phyloP scores from a whole-genome alignment of 495 filamentous ascomycete species.

The Platismatia glauca region DNA sequence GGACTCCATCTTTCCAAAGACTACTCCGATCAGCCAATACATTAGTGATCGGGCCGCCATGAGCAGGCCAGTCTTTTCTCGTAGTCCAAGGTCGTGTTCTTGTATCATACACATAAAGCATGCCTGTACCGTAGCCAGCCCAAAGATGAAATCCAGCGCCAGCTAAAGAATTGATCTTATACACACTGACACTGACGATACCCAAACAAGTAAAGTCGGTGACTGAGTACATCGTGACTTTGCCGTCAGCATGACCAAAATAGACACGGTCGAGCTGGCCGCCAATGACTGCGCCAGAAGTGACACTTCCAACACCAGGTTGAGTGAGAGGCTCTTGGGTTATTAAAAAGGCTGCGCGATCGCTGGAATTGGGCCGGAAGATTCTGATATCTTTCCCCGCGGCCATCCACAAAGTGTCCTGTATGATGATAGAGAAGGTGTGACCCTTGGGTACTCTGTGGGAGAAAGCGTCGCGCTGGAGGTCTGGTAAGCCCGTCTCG shows the following conservation, averaged over 20 bases:
- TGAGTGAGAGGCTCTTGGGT: conserved; percentile 57
- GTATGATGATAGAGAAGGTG: conserved; percentile 75
- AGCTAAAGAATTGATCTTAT: conserved; percentile 86
- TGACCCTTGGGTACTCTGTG: conserved; percentile 72
- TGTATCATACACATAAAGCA: conserved; percentile 87
- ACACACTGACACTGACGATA: conserved; percentile 76
- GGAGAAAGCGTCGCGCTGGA: conserved; percentile 56
- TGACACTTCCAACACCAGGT: conserved; percentile 72
- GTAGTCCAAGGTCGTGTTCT: conserved; percentile 72
- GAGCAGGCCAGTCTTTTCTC: conserved; percentile 90
- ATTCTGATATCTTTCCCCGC: conserved; percentile 80
- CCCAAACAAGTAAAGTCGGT: conserved; percentile 63
- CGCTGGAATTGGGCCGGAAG: conserved; percentile 61
- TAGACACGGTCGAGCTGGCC: conserved; percentile 73
- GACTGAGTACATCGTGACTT: conserved; percentile 82
- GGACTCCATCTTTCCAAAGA: conserved; percentile 75
- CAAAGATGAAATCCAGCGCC: conserved; percentile 81
- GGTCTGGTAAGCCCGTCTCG: conserved; percentile 59
- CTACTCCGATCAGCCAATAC: conserved; percentile 73
- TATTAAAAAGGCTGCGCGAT: conserved; percentile 62
- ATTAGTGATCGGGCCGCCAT: conserved; percentile 68
- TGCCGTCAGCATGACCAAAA: conserved; percentile 88
- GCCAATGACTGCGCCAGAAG: conserved; percentile 66
- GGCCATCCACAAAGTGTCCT: conserved; percentile 77
- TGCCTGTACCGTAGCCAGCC: conserved; percentile 94